Evolutionary conservation across 2,329 filamentous ascomycete genomes (phyloP).

Genomic region (Xenoacremonium recifei): DNA sequence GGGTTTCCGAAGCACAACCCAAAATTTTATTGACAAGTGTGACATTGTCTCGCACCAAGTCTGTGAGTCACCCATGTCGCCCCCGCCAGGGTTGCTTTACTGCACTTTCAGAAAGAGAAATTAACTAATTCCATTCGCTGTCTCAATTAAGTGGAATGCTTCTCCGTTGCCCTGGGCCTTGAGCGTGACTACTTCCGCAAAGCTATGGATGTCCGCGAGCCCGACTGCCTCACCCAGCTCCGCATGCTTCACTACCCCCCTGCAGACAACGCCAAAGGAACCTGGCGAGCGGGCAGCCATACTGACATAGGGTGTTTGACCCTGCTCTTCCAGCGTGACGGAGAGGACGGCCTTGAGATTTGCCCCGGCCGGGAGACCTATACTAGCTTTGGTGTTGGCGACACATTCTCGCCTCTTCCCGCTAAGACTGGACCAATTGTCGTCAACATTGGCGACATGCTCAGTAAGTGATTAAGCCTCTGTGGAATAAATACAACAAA

Average conservation of each 20-base stretch:
- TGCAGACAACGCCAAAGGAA: slow-evolving; percentile 16
- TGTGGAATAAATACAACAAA: neutral
- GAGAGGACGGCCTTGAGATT: slow-evolving; percentile 51
- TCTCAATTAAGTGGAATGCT: slow-evolving; percentile 39
- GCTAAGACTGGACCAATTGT: slow-evolving; percentile 40
- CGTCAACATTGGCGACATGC: slow-evolving; percentile 36
- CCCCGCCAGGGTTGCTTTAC: too few species aligned
- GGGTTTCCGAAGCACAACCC: neutral
- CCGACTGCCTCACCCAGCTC: slow-evolving; percentile 47
- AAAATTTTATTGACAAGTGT: slow-evolving; percentile 1
- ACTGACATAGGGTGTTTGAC: slow-evolving; percentile 53
- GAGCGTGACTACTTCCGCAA: slow-evolving; percentile 48
- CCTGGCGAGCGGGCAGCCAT: slow-evolving; percentile 51
- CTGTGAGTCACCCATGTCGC: slow-evolving; percentile 1
- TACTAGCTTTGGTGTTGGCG: slow-evolving; percentile 48
- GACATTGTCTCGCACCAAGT: slow-evolving; percentile 1
- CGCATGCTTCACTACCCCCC: slow-evolving; percentile 48
- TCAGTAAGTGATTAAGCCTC: slow-evolving; percentile 10
- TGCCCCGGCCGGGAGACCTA: slow-evolving; percentile 51
- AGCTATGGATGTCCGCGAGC: slow-evolving; percentile 42
- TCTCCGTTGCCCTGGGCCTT: slow-evolving; percentile 49
- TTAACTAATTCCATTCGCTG: too few species aligned
- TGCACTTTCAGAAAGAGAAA: too few species aligned
- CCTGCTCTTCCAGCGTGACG: slow-evolving; percentile 49
- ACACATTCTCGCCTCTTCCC: slow-evolving; percentile 51